Percentiles rank a stretch among this genome's conserved stretches.
phyloP scores from a whole-genome alignment of 192 early-diverging fungal species.

The Coemansia pectinata region DNA sequence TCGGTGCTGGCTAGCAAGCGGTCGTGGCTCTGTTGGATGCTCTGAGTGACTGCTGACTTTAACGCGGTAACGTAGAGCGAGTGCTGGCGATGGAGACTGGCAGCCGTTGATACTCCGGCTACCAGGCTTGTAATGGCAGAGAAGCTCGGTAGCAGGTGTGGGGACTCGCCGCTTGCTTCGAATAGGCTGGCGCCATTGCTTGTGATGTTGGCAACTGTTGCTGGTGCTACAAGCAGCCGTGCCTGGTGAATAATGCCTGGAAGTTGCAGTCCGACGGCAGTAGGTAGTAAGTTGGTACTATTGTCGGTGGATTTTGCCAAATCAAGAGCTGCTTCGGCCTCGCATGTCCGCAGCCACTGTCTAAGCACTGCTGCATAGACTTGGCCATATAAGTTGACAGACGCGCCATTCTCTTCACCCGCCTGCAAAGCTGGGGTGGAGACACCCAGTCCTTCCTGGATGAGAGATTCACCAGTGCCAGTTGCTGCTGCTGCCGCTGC shows the following conservation, averaged over 20 bases:
- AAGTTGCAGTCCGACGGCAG: neutral
- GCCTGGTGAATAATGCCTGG: neutral
- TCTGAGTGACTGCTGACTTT: neutral
- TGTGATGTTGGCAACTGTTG: neutral
- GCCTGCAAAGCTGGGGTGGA: neutral
- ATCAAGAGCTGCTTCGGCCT: conserved; percentile 7
- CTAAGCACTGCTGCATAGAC: conserved; percentile 13
- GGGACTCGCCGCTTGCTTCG: too few relatives aligned
- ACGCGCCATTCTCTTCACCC: neutral
- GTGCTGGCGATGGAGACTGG: neutral
- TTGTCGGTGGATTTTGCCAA: neutral
- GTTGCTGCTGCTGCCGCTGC: neutral
- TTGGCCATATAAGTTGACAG: neutral
- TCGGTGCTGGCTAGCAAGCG: conserved; percentile 5
- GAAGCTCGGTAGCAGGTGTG: neutral
- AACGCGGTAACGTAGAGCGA: neutral
- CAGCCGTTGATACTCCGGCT: neutral
- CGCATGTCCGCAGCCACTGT: conserved; percentile 33
- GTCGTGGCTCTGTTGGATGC: conserved; percentile 6
- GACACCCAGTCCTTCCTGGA: neutral
- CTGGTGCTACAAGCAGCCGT: neutral
- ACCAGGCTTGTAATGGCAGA: neutral
- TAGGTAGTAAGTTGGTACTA: neutral
- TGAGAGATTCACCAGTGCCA: neutral
- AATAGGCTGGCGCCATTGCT: too few relatives aligned